A percentile compares a stretch with the other conserved stretches of the same genome.
phyloP scores from a whole-genome alignment of 108 stramenopile genomes.

The Stephanodiscus minutulus region DNA sequence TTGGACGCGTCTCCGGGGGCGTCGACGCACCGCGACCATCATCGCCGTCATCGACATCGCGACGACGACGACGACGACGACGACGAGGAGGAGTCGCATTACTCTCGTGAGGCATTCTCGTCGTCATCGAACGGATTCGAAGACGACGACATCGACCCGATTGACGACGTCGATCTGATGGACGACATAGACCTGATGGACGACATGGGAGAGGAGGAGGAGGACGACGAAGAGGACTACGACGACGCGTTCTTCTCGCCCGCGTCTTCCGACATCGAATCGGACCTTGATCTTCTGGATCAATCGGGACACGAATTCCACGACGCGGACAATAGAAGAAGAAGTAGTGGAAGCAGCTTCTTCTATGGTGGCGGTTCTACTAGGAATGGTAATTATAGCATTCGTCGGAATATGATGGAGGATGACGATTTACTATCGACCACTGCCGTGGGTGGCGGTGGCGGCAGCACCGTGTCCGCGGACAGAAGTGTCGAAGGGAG shows the following conservation, averaged over 20 bases:
- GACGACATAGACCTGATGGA: not conserved
- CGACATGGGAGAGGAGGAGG: slow-evolving; percentile 2
- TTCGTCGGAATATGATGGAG: slow-evolving; percentile 7
- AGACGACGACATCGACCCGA: not conserved
- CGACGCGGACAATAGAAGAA: slow-evolving; percentile 6
- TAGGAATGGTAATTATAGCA: not conserved
- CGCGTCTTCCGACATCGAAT: slow-evolving; percentile 43
- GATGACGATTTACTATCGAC: not conserved
- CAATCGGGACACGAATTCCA: slow-evolving; percentile 32
- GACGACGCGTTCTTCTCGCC: slow-evolving; percentile 36
- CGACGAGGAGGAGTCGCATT: too few relatives aligned
- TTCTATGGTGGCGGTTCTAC: too few relatives aligned
- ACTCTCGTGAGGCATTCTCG: slow-evolving; percentile 4
- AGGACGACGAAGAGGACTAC: slow-evolving; percentile 23
- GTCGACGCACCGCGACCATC: not conserved
- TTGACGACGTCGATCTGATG: too few relatives aligned
- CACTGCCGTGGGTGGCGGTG: not conserved
- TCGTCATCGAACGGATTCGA: not conserved
- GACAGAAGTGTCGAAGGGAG: not conserved
- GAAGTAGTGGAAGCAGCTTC: not conserved
- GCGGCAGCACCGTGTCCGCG: too few relatives aligned
- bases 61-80: too few relatives aligned
- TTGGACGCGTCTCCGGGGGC: not conserved
- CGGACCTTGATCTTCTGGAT: slow-evolving; percentile 48
- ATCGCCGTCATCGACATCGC: not conserved